These are phyloP conservation scores for Rubia tinctorum DNA, from an alignment of 305 asterid genomes.

Conservation along the genomic window DNA sequence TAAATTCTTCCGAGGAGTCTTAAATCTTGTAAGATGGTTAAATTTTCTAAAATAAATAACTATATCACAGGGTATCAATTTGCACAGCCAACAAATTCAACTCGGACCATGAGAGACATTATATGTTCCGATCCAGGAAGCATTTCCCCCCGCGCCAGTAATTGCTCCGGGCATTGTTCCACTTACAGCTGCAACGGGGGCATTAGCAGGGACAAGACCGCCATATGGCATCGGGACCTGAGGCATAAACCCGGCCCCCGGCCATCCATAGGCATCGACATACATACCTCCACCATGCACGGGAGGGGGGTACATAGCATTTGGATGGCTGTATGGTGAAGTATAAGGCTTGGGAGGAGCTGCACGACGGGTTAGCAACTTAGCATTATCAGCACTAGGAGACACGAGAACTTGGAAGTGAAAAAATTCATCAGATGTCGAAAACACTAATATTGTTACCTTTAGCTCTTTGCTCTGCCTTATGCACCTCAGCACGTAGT, in stretches of 20 bases:
- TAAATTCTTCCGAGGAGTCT: too few relatives aligned
- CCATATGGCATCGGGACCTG: constrained; percentile 38
- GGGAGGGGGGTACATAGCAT: constrained; percentile 29
- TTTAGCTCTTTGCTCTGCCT: constrained; percentile 48
- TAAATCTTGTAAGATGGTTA: too few relatives aligned
- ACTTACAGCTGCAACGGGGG: constrained; percentile 9
- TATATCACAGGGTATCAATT: too few relatives aligned
- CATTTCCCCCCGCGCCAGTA: constrained; percentile 31
- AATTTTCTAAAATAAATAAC: too few relatives aligned
- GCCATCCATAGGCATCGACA: constrained; percentile 31
- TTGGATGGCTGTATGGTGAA: constrained; percentile 31
- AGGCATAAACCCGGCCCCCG: constrained; percentile 25
- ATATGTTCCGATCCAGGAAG: constrained; percentile 31
- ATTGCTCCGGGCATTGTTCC: not conserved
- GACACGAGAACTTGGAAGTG: not conserved
- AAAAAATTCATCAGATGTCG: not conserved
- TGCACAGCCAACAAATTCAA: constrained; percentile 15
- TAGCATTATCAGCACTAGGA: constrained; percentile 8
- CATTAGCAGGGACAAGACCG: constrained; percentile 17
- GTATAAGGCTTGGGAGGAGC: constrained; percentile 33
- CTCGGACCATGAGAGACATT: constrained; percentile 31
- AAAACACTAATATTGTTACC: constrained; percentile 34
- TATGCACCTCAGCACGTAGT: constrained; percentile 43
- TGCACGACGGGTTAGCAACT: constrained; percentile 14
- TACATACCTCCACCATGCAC: constrained; percentile 33